phyloP scores from a whole-genome alignment of 371 early-diverging fungal species.

The Synchytrium microbalum region DNA sequence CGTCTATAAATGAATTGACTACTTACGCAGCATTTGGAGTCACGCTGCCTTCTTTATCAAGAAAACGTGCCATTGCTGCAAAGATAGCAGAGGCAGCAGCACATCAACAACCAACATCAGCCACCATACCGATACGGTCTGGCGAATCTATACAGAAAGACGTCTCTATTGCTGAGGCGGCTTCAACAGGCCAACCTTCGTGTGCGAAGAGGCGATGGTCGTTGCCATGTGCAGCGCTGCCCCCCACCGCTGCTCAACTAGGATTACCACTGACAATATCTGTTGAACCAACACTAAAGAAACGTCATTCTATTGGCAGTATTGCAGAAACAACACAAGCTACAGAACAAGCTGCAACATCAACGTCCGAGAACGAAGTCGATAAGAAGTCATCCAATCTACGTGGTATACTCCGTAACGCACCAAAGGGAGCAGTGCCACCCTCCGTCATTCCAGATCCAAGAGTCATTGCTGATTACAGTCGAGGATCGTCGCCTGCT shows the following conservation, averaged over 20 bases:
- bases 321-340: too few species aligned
- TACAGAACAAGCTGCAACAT: neutral
- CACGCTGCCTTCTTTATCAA: neutral
- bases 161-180: too few species aligned
- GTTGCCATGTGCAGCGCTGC: neutral
- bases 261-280: neutral
- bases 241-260: neutral
- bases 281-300: neutral
- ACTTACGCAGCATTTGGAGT: neutral
- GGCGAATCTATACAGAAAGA: too few species aligned
- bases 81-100: neutral
- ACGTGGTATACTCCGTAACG: neutral
- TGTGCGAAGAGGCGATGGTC: neutral
- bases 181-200: too few species aligned
- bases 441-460: neutral
- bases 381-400: neutral
- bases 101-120: neutral
- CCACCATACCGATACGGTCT: too few species aligned
- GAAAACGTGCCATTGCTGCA: neutral
- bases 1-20: too few species aligned
- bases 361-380: neutral
- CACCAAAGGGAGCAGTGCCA: neutral
- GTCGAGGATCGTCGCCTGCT: slow-evolving; percentile 1
- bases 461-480: neutral
- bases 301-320: neutral